phyloP scores from a whole-genome alignment of 1,284 basidiomycete genomes.

The Apiotrichum siamense region DNA sequence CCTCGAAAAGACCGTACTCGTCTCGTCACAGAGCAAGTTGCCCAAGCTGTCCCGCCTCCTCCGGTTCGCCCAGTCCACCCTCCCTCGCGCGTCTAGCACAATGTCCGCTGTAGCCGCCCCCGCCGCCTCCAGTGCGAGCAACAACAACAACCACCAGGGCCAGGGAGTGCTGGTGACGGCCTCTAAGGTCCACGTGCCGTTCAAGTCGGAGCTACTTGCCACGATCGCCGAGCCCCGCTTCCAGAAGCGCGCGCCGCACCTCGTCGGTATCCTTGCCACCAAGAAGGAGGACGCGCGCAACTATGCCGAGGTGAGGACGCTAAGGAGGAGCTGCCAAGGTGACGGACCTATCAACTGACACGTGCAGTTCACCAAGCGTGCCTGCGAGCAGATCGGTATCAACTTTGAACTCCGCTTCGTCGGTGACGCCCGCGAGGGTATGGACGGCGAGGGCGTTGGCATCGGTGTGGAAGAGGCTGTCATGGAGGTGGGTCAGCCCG shows the following conservation, averaged over 20 bases:
- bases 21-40: not conserved
- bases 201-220: conserved; percentile 44
- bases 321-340: not conserved
- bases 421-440: conserved; percentile 52
- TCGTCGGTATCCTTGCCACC: conserved; percentile 89
- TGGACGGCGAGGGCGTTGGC: conserved; percentile 51
- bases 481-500: conserved; percentile 56
- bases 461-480: conserved; percentile 89
- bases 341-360: not conserved
- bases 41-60: not conserved
- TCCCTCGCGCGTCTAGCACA: conserved; percentile 1
- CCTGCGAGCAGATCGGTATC: conserved; percentile 82
- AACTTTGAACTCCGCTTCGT: conserved; percentile 72
- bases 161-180: conserved; percentile 47
- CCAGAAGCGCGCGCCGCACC: conserved; percentile 54
- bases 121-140: too few species aligned
- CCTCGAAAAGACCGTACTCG: too few species aligned
- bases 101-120: conserved; percentile 10
- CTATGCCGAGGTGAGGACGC: conserved; percentile 63
- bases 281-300: conserved; percentile 76
- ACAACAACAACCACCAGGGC: conserved; percentile 4
- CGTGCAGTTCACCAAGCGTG: conserved; percentile 72
- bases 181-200: conserved; percentile 45
- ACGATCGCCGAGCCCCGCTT: conserved; percentile 32
- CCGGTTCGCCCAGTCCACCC: not conserved